A percentile compares a stretch with the other conserved stretches of the same genome.
Evolutionary conservation across 2,329 filamentous ascomycete genomes (phyloP).

Genomic region (Bipolaris cookei): DNA sequence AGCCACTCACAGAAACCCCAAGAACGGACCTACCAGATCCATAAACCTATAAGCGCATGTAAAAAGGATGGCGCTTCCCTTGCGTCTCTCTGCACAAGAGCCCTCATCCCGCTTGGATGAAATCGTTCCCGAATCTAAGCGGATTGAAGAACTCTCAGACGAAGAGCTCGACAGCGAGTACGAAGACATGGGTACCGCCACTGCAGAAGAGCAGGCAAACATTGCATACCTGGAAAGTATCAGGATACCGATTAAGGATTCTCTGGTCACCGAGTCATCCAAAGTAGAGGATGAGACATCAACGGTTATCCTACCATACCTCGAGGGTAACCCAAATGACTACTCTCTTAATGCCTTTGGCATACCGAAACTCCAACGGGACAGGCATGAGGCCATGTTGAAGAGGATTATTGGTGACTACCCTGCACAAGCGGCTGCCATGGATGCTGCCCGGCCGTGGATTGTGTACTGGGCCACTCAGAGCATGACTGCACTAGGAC

Average conservation of each 20-base stretch:
- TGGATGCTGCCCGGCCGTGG: conserved; percentile 92
- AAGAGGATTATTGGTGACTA: conserved; percentile 63
- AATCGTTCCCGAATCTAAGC: conserved; percentile 29
- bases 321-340: conserved; percentile 62
- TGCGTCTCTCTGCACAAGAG: conserved; percentile 25
- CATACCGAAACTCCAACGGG: conserved; percentile 74
- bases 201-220: conserved; percentile 36
- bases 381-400: conserved; percentile 67
- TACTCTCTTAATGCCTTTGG: conserved; percentile 71
- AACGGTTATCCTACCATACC: conserved; percentile 70
- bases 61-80: conserved; percentile 37
- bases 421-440: conserved; percentile 71
- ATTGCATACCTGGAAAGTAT: conserved; percentile 41
- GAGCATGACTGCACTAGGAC: conserved; percentile 75
- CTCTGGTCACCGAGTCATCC: conserved; percentile 71
- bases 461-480: conserved; percentile 90
- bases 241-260: conserved; percentile 67
- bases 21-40: conserved; percentile 13
- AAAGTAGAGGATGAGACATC: conserved; percentile 71
- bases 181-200: conserved; percentile 46
- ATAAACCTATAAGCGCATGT: conserved; percentile 4
- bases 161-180: conserved; percentile 37
- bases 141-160: conserved; percentile 49
- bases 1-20: conserved; percentile 27
- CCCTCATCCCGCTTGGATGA: conserved; percentile 39